These are phyloP conservation scores for Calonectria pteridis DNA, from an alignment of 2,329 filamentous ascomycete species.

Conservation along the genomic window DNA sequence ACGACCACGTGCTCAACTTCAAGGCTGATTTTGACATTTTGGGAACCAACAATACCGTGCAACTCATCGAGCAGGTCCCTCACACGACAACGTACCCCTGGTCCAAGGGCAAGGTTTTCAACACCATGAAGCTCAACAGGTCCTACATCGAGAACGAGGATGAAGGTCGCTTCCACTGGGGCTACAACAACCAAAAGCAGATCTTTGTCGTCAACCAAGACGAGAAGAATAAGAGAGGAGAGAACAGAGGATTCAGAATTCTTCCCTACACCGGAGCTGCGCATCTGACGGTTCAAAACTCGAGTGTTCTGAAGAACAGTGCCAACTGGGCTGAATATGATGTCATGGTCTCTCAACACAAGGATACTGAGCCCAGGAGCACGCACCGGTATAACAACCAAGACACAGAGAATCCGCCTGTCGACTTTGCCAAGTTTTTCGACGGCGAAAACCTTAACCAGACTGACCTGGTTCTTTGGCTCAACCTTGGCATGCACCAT, in stretches of 20 bases:
- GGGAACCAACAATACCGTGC: constrained; percentile 52
- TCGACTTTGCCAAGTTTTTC: constrained; percentile 61
- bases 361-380: constrained; percentile 54
- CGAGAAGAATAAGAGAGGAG: constrained; percentile 60
- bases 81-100: constrained; percentile 48
- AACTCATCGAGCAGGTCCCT: constrained; percentile 49
- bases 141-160: constrained; percentile 57
- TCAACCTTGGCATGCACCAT: constrained; percentile 65
- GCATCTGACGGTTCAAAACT: constrained; percentile 59
- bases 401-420: constrained; percentile 54
- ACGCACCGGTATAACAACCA: constrained; percentile 54
- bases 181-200: constrained; percentile 57
- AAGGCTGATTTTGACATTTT: constrained; percentile 57
- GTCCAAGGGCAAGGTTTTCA: constrained; percentile 27
- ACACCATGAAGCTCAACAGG: constrained; percentile 24
- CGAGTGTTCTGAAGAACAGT: constrained; percentile 56
- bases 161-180: constrained; percentile 52
- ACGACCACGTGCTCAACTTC: constrained; percentile 55
- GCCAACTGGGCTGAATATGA: constrained; percentile 60
- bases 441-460: constrained; percentile 53
- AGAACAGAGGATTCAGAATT: constrained; percentile 61
- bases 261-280: constrained; percentile 50
- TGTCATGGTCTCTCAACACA: constrained; percentile 33
- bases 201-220: constrained; percentile 61
- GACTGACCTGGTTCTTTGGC: constrained; percentile 57